phyloP scores from a whole-genome alignment of 352 stramenopile species.

The Phytophthora citrophthora region DNA sequence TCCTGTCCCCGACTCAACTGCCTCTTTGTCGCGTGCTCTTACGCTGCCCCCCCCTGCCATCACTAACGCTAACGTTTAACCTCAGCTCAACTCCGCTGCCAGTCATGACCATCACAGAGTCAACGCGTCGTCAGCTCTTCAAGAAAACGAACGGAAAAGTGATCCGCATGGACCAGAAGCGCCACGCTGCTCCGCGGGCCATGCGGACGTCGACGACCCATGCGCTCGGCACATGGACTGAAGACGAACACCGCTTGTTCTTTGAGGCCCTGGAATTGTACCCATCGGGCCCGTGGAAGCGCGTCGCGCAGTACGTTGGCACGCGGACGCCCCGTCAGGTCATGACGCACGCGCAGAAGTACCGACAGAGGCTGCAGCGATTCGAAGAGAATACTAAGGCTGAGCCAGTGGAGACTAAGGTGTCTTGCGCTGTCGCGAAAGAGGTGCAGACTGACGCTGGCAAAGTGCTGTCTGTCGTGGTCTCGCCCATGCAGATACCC shows the following conservation, averaged over 20 bases:
- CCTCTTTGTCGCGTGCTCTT: not conserved
- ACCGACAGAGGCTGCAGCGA: constrained; percentile 33
- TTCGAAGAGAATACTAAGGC: not conserved
- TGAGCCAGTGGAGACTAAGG: not conserved
- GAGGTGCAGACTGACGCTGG: not conserved
- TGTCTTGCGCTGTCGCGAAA: not conserved
- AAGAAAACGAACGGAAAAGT: constrained; percentile 19
- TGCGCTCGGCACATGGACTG: constrained; percentile 29
- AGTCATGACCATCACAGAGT: constrained; percentile 33
- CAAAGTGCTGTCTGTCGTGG: constrained; percentile 22
- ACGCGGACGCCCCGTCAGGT: constrained; percentile 44
- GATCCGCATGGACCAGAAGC: constrained; percentile 34
- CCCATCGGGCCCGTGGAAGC: constrained; percentile 56
- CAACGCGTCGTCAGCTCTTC: constrained; percentile 28
- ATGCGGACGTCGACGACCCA: not conserved
- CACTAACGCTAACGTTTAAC: constrained; percentile 1
- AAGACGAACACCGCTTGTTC: constrained; percentile 33
- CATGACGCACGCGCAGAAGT: constrained; percentile 48
- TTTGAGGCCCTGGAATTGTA: constrained; percentile 41
- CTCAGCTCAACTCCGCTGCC: not conserved
- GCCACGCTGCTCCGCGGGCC: constrained; percentile 12
- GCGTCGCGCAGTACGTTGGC: constrained; percentile 39
- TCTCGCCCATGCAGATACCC: constrained; percentile 15
- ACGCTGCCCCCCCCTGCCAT: no score
- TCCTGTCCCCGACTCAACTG: constrained; percentile 10